A percentile compares a stretch with the other conserved stretches of the same genome.
phyloP scores from a whole-genome alignment of 1,284 basidiomycete species.

The Cutaneotrichosporon sp. region DNA sequence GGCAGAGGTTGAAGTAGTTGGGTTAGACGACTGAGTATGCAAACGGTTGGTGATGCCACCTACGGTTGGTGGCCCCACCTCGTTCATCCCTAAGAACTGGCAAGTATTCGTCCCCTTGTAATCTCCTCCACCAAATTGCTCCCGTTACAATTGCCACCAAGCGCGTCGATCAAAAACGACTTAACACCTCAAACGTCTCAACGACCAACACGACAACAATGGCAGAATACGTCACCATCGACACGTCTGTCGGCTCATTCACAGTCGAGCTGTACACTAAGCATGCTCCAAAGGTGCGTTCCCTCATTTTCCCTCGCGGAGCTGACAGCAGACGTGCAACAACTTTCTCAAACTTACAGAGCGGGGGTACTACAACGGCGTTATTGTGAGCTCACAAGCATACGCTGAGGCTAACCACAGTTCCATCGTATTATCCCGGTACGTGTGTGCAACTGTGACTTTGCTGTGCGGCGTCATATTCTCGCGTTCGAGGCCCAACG shows the following conservation, averaged over 20 bases:
- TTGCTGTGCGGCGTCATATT: neutral
- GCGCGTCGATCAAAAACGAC: neutral
- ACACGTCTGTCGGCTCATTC: constrained; percentile 84
- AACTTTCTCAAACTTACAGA: constrained; percentile 86
- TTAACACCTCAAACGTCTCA: neutral
- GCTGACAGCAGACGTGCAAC: constrained; percentile 70
- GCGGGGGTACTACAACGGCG: constrained; percentile 73
- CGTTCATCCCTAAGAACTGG: neutral
- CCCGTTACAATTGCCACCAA: constrained; percentile 6
- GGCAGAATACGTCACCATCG: constrained; percentile 62
- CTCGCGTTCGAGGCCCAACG: neutral
- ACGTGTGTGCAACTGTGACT: constrained; percentile 38
- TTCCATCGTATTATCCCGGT: constrained; percentile 89
- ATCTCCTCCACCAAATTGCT: neutral
- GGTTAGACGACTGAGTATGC: neutral
- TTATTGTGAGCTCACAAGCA: constrained; percentile 51
- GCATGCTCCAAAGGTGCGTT: constrained; percentile 75
- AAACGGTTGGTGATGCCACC: neutral
- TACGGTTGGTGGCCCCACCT: neutral
- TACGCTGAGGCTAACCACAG: constrained; percentile 6
- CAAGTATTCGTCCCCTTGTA: neutral
- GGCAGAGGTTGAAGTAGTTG: neutral
- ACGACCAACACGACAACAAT: constrained; percentile 2
- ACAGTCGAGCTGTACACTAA: constrained; percentile 86
- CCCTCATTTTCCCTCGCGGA: neutral